Evolutionary conservation across 192 early-diverging fungal species (phyloP), one percentile per base, ranked within the genome.

Genomic region (Linnemannia zychae): DNA sequence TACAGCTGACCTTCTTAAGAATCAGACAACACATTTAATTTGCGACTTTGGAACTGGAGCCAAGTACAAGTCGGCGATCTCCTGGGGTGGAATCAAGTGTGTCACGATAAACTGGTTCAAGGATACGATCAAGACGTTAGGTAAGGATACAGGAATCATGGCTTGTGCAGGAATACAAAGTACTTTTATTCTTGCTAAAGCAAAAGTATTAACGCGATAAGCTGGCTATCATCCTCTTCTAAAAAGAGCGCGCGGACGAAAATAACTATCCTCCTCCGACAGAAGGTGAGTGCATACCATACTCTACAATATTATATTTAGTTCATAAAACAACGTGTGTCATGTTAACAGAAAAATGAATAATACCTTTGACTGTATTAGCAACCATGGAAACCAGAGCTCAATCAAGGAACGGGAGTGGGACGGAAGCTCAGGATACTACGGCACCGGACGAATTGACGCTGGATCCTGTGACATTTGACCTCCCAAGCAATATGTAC

Each of bases 31-130:
- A 4, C 83, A 85, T 33, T 17, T 85, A 63, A 71, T 85, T 33
- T 85, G 78, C 63, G 73, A 72, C 12, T 12, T 50, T 17, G 40
- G 74, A 7, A 33, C 50, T 13, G 78, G 77, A 33, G 49, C 65
- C 22, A 85, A 85, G 50, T 85, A 79, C 70, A 79, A 33, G 13
- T 79, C 83, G 15, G 83, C 83, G 7, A 11, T 79, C 7, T 57
- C 53, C 17, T 85, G 83, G 83, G 77, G 77, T 4, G 57, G 57
- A n/a, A 68, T 85, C 48, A 40, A 72, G 3, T 85, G 83, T 48
- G 78, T 85, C 0, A 50, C 77, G 0, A 46, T 36, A 22, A 47
- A 68, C 18, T 79, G 83, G 83, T 37, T 85, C 17, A 44, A 24
- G n/a, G 72, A 74, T 15, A 74, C 76, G 4, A 57, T 78, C 31